These are phyloP conservation scores for Citrus cavaleriei DNA, from an alignment of 345 rosid species.

Conservation along the genomic window DNA sequence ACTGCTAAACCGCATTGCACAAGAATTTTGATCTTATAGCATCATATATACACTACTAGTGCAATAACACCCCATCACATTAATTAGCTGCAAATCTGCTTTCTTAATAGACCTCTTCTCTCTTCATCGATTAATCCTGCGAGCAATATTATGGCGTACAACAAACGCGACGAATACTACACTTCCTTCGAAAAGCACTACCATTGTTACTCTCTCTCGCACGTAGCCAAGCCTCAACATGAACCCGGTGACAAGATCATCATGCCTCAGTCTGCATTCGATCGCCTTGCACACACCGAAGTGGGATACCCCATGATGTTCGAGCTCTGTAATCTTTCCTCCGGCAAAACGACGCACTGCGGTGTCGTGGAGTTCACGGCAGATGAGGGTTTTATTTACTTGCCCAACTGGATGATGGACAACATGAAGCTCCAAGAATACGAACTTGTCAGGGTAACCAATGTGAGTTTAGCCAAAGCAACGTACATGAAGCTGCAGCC, in stretches of 20 bases:
- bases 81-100: too few relatives aligned
- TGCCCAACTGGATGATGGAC: constrained; percentile 33
- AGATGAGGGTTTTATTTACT: constrained; percentile 1
- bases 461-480: not conserved
- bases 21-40: too few relatives aligned
- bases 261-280: constrained; percentile 13
- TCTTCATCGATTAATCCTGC: too few relatives aligned
- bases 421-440: constrained; percentile 19
- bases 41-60: too few relatives aligned
- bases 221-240: not conserved
- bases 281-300: too few relatives aligned
- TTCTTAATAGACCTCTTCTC: too few relatives aligned
- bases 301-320: too few relatives aligned
- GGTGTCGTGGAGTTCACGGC: constrained; percentile 20
- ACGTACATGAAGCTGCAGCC: constrained; percentile 25
- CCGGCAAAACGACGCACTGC: too few relatives aligned
- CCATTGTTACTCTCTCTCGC: not conserved
- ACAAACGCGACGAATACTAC: not conserved
- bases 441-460: constrained; percentile 3
- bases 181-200: not conserved
- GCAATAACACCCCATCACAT: too few relatives aligned
- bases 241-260: constrained; percentile 17
- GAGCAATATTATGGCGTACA: too few relatives aligned
- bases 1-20: too few relatives aligned
- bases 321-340: too few relatives aligned